Evolutionary conservation across 352 stramenopile genomes (phyloP).

Genomic region (Sclerospora graminicola): DNA sequence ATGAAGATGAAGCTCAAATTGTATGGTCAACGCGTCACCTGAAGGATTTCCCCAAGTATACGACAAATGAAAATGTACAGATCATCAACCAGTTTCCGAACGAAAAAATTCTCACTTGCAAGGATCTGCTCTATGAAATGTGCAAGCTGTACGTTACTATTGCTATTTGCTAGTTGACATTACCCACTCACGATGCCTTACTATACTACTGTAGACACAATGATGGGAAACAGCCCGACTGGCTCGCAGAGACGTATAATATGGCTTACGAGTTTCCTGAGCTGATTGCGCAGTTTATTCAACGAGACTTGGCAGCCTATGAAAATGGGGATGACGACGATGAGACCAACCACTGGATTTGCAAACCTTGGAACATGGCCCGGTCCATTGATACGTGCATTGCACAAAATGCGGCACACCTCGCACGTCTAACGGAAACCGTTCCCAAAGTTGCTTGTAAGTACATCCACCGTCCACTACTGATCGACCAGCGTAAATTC

Average conservation of each 20-base stretch:
- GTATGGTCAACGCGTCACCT: constrained; percentile 42
- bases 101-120: constrained; percentile 50
- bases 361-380: constrained; percentile 54
- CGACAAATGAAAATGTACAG: constrained; percentile 28
- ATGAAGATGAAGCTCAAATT: constrained; percentile 33
- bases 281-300: constrained; percentile 36
- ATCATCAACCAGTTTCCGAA: constrained; percentile 58
- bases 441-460: constrained; percentile 44
- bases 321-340: constrained; percentile 23
- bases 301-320: constrained; percentile 18
- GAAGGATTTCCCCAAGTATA: constrained; percentile 42
- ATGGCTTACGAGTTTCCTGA: constrained; percentile 45
- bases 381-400: constrained; percentile 48
- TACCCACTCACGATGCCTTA: neutral
- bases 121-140: constrained; percentile 52
- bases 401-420: constrained; percentile 31
- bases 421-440: constrained; percentile 38
- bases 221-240: constrained; percentile 24
- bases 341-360: constrained; percentile 47
- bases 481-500: constrained; percentile 51
- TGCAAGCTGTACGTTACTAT: constrained; percentile 31
- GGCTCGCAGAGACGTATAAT: constrained; percentile 46
- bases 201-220: constrained; percentile 22
- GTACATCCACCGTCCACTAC: constrained; percentile 43
- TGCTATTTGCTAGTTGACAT: neutral